Evolutionary conservation across 768 basidiomycete species (phyloP).

Genomic region (Omphalotus guepiniiformis): DNA sequence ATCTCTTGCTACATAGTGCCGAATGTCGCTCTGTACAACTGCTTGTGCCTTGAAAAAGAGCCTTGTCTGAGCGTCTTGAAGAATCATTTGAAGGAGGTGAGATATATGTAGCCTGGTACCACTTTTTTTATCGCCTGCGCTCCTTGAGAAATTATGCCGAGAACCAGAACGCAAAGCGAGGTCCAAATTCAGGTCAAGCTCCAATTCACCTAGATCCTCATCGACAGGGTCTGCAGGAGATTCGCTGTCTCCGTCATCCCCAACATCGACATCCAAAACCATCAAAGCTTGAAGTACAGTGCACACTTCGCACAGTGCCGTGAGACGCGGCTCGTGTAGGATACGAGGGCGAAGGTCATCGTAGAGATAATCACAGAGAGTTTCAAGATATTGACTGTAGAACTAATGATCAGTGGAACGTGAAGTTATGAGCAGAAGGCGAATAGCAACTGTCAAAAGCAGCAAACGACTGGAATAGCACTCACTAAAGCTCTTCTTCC

Average conservation of each 20-base stretch:
- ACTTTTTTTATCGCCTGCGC: conserved; percentile 22
- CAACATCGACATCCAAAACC: conserved; percentile 70
- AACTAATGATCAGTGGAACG: not conserved
- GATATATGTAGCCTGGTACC: conserved; percentile 72
- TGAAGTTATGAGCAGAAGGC: not conserved
- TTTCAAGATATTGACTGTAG: conserved; percentile 83
- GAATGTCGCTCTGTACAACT: conserved; percentile 83
- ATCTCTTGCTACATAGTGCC: conserved; percentile 70
- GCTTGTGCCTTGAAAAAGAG: conserved; percentile 96
- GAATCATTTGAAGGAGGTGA: conserved; percentile 78
- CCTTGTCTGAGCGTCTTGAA: conserved; percentile 95
- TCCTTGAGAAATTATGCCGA: not conserved
- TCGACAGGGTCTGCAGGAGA: conserved; percentile 19
- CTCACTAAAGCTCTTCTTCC: conserved; percentile 51
- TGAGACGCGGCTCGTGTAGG: conserved; percentile 85
- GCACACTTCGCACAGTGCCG: conserved; percentile 90
- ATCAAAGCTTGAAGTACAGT: conserved; percentile 94
- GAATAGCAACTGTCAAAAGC: too few species aligned
- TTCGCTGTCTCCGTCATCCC: conserved; percentile 27
- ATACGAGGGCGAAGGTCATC: conserved; percentile 96
- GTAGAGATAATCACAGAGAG: conserved; percentile 89
- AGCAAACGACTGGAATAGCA: too few species aligned
- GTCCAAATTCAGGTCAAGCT: conserved; percentile 17
- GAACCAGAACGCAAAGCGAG: conserved; percentile 4
- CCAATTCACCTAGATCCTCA: conserved; percentile 24